Evolutionary conservation across 1,284 basidiomycete species (phyloP), one percentile per base, ranked within the genome.

Genomic region (Ustilago sp.): DNA sequence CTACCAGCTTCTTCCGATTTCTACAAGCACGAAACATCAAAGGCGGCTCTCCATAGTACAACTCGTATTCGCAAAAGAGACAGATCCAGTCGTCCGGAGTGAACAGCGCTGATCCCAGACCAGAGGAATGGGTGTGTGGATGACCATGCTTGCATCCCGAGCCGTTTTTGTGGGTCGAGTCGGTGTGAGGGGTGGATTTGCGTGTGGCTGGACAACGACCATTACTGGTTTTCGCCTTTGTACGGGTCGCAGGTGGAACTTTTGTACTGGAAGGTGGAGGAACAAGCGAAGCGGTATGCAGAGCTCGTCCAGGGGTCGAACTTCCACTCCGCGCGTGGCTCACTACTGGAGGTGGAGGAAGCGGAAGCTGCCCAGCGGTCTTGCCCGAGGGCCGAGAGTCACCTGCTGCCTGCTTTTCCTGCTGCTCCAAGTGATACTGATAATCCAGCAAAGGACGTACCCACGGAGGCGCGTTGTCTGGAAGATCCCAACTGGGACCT

Each of bases 21-120:
- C 83, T 67, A 50, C 83, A 74, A 8, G 82, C 80, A 12, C 77
- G 68, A 12, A 77, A 52, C 70, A 87, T 78, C 34, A 74, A 57
- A 13, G 79, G 60, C 23, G 77, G 67, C 57, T 86, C 84, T 23
- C 86, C 86, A 59, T 85, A 87, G 60, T 85, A 84, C 45, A 87
- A 66, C 64, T 86, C 81, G 69, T 86, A 86, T 50, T 87, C 86
- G 80, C 86, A 87, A 62, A 86, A 86, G 7, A 83, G 31, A 68
- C 86, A 87, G 38, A 86, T 69, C 83, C 83, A 86, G 38, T 82
- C 80, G 34, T 74, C 77, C 9, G 50, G 35, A 23, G 63, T 77
- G 64, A 69, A 82, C 61, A 61, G 59, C 28, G 61, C 77, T 13
- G 75, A 74, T 57, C 67, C 60, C n/a, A 52, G 58, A 34, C 55